phyloP scores from a whole-genome alignment of 257 asterid genomes.

The Jacaranda copaia region DNA sequence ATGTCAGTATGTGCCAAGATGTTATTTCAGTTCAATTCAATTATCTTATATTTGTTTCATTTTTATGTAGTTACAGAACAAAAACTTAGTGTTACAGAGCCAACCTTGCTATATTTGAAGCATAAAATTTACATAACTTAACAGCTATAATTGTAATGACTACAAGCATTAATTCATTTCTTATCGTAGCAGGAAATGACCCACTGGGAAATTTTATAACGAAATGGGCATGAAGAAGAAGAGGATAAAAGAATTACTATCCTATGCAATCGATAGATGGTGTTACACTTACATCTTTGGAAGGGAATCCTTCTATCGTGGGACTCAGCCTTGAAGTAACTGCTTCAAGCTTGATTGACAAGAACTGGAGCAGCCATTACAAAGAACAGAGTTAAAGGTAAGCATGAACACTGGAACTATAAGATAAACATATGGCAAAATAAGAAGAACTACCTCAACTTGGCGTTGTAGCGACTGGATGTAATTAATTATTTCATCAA shows the following conservation, averaged over 20 bases:
- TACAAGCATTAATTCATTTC: too few species aligned
- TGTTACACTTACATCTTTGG: conserved; percentile 73
- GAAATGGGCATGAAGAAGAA: too few species aligned
- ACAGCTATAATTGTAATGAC: too few species aligned
- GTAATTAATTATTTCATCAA: conserved; percentile 91
- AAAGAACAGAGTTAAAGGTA: conserved; percentile 24
- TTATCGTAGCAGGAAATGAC: background rate
- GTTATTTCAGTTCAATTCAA: background rate
- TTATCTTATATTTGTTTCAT: background rate
- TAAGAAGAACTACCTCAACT: conserved; percentile 71
- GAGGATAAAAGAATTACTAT: background rate
- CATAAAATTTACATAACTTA: too few species aligned
- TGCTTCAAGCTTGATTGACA: conserved; percentile 98
- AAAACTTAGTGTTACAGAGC: background rate
- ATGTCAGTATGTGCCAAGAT: background rate
- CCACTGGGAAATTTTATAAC: background rate
- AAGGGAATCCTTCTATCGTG: conserved; percentile 61
- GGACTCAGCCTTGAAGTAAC: conserved; percentile 77
- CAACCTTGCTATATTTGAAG: too few species aligned
- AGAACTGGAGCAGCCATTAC: conserved; percentile 56
- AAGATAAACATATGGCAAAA: conserved; percentile 17
- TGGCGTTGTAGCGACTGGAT: conserved; percentile 88
- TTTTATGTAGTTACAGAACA: background rate
- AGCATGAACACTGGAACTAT: background rate
- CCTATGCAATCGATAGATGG: background rate